phyloP scores from a whole-genome alignment of 495 filamentous ascomycete genomes.

The Aspergillus cavernicola region DNA sequence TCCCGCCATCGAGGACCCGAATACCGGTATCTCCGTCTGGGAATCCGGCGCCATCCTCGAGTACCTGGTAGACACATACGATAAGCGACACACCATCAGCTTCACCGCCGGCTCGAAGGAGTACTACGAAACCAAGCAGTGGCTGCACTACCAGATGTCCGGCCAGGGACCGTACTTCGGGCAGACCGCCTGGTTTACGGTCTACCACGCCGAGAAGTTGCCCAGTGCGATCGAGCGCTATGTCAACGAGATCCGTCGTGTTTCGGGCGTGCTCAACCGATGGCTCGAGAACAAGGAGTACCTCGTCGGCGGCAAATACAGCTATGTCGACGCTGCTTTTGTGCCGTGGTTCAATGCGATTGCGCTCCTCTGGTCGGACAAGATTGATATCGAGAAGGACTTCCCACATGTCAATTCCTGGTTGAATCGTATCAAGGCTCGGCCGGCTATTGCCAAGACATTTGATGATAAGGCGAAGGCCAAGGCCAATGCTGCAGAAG shows the following conservation, averaged over 20 bases:
- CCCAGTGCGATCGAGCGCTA: constrained; percentile 58
- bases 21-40: constrained; percentile 63
- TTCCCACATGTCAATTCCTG: not conserved
- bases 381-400: not conserved
- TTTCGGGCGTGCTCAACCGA: constrained; percentile 54
- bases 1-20: constrained; percentile 61
- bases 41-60: constrained; percentile 71
- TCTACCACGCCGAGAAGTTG: constrained; percentile 55
- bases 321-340: constrained; percentile 58
- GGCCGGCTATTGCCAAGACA: too few relatives aligned
- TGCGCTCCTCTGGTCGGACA: not conserved
- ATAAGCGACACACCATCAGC: constrained; percentile 56
- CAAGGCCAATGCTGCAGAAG: too few relatives aligned
- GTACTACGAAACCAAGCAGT: constrained; percentile 55
- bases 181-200: constrained; percentile 54
- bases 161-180: constrained; percentile 70
- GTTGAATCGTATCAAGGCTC: too few relatives aligned
- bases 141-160: constrained; percentile 61
- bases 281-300: constrained; percentile 49
- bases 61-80: constrained; percentile 70
- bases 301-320: constrained; percentile 56
- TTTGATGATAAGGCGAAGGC: too few relatives aligned
- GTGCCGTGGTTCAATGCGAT: constrained; percentile 42
- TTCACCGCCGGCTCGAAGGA: constrained; percentile 43
- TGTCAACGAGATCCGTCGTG: constrained; percentile 54